phyloP scores from a whole-genome alignment of 2,329 filamentous ascomycete genomes.

The Coleophoma crateriformis region DNA sequence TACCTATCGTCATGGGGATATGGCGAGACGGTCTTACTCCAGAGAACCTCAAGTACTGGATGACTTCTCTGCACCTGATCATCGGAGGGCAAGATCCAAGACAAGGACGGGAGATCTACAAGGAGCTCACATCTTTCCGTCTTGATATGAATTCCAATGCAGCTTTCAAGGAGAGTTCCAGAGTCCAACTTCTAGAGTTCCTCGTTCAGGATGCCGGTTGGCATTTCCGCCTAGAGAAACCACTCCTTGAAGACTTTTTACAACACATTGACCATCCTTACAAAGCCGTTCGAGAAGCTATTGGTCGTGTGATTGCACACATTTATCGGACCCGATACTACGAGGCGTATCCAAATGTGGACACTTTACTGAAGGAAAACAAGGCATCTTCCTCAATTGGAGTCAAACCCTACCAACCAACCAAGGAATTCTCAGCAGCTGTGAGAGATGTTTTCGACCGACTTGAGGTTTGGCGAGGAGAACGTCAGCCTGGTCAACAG shows the following conservation, averaged over 20 bases:
- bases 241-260: slow-evolving; percentile 84
- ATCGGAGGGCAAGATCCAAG: slow-evolving; percentile 87
- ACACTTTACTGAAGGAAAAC: slow-evolving; percentile 70
- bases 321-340: slow-evolving; percentile 91
- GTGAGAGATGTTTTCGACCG: slow-evolving; percentile 71
- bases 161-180: slow-evolving; percentile 97
- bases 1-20: slow-evolving; percentile 79
- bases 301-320: slow-evolving; percentile 80
- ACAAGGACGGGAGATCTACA: slow-evolving; percentile 78
- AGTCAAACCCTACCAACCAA: slow-evolving; percentile 75
- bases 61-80: slow-evolving; percentile 84
- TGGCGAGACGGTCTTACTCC: slow-evolving; percentile 91
- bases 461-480: slow-evolving; percentile 81
- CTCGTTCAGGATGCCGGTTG: slow-evolving; percentile 84
- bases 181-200: slow-evolving; percentile 86
- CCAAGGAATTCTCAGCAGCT: slow-evolving; percentile 65
- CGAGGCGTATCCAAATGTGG: slow-evolving; percentile 82
- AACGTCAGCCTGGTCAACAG: slow-evolving; percentile 82
- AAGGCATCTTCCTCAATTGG: slow-evolving; percentile 77
- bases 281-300: slow-evolving; percentile 92
- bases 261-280: slow-evolving; percentile 93
- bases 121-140: slow-evolving; percentile 77
- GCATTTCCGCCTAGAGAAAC: slow-evolving; percentile 90
- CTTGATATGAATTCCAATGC: slow-evolving; percentile 94
- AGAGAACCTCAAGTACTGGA: slow-evolving; percentile 93